Base-by-base conservation (phyloP, 306 rosid genomes). In the Hylodesmum podocarpum region DNA sequence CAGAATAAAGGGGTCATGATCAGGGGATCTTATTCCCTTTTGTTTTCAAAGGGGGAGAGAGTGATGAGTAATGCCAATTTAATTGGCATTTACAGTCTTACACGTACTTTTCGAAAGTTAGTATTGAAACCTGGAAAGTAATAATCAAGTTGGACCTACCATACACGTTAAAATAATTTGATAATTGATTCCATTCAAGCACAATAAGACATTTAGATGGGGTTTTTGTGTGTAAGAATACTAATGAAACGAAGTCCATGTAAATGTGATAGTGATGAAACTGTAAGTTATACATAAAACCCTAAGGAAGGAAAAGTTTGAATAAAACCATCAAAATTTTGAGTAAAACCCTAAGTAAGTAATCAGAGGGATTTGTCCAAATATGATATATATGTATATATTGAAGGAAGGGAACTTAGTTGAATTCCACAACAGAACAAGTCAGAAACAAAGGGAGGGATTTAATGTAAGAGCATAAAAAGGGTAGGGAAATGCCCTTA, bases 131-230 rank as follows among this genome's bases (percentile, higher is more conserved):
- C 75, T 34, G 66, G 65, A 77, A 71, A 64, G 72, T 46, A 77
- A 77, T 72, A 14, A 79, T 79, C 75, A 74, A 51, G 40, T 24
- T 43, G 81, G 78, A 74, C 80, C 83, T 67, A 78, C 81, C 74
- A 49, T 31, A 83, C 61, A 57, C 76, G 39, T 77, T 69, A 74
- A 68, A 49, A 83, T 33, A 81, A 36, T 31, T 51, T 64, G 70
- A 63, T 64, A 65, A 63, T 79, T 71, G 79, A 70, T 84, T 83
- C 67, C 63, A 54, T 63, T 79, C 27, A 62, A 5, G 51, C 75
- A 63, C 66, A 29, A 66, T 74, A 24, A 59, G 43, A 55, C 50
- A 59, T 34, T 70, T 36, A 65, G 68, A 67, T 37, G 54, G 63
- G 65, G 25, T 73, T 75, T 47, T 7, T 44, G 36, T n/a, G 79